These are phyloP conservation scores for Lizonia empirigonia DNA, from an alignment of 2,329 filamentous ascomycete species.

Conservation along the genomic window DNA sequence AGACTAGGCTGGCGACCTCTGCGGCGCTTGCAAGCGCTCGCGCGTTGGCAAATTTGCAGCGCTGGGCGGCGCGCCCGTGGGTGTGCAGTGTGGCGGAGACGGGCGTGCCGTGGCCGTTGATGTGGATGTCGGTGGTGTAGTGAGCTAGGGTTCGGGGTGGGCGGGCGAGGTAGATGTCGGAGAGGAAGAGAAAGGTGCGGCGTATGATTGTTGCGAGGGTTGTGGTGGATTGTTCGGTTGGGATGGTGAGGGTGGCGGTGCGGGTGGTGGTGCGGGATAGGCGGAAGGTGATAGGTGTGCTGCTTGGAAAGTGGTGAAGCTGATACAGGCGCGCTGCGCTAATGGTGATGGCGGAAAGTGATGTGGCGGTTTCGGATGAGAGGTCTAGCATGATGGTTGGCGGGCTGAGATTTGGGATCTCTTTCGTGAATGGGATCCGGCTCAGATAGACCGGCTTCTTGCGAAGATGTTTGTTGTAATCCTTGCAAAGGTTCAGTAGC, in stretches of 20 bases:
- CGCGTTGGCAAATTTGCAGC: not conserved
- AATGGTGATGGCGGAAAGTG: not conserved
- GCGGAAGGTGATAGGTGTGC: not conserved
- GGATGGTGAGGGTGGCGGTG: not conserved
- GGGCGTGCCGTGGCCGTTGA: not conserved
- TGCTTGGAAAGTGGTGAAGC: not conserved
- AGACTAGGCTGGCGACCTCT: not conserved
- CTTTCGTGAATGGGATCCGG: not conserved
- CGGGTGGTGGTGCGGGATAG: not conserved
- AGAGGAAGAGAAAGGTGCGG: not conserved
- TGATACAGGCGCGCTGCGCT: not conserved
- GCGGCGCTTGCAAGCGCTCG: not conserved
- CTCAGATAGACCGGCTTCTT: not conserved
- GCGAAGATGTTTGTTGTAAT: not conserved
- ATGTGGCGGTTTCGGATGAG: not conserved
- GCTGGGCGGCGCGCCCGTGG: not conserved
- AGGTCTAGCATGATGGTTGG: not conserved
- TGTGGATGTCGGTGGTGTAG: not conserved
- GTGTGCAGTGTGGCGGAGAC: not conserved
- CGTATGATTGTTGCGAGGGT: not conserved
- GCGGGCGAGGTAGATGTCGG: not conserved
- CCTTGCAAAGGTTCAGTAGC: not conserved
- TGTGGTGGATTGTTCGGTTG: not conserved
- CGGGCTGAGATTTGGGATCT: not conserved
- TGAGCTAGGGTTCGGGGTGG: not conserved